Evolutionary conservation across 192 early-diverging fungal genomes (phyloP).

Genomic region (Radiomyces spectabilis): DNA sequence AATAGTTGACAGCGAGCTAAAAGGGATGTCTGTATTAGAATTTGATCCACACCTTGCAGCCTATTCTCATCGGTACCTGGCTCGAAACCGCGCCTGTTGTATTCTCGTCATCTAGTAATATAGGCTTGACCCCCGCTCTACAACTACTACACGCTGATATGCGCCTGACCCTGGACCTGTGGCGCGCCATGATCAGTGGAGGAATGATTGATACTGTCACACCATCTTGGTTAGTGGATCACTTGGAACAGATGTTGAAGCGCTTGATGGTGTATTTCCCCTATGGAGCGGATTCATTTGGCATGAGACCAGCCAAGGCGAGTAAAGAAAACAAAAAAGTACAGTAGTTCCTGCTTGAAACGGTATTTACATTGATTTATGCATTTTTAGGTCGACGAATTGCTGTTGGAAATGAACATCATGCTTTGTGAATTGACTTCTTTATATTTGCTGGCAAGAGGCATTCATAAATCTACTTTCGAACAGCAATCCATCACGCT

Average conservation of each 20-base stretch:
- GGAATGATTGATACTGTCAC: conserved; percentile 13
- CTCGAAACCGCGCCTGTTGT: conserved; percentile 64
- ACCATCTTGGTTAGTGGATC: conserved; percentile 34
- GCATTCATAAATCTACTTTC: too few relatives aligned
- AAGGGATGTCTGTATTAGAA: conserved; percentile 18
- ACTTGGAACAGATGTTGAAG: conserved; percentile 54
- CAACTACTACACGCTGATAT: conserved; percentile 54
- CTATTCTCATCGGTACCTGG: conserved; percentile 71
- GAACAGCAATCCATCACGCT: too few relatives aligned
- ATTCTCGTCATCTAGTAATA: conserved; percentile 44
- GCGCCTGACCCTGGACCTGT: conserved; percentile 62
- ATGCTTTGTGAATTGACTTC: conserved; percentile 59
- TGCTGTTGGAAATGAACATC: conserved; percentile 63
- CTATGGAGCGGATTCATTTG: conserved; percentile 50
- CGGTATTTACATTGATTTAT: not conserved
- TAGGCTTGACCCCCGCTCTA: conserved; percentile 46
- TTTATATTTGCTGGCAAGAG: conserved; percentile 38
- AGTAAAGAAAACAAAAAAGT: not conserved
- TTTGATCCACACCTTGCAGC: conserved; percentile 45
- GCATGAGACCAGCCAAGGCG: conserved; percentile 47
- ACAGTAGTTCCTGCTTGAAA: not conserved
- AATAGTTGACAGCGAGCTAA: too few relatives aligned
- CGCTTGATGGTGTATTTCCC: conserved; percentile 73
- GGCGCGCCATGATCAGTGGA: conserved; percentile 46
- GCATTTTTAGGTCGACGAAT: conserved; percentile 34